Evolutionary conservation across 495 filamentous ascomycete genomes (phyloP), one percentile per base, ranked within the genome.

Genomic region (Darksidea phi): DNA sequence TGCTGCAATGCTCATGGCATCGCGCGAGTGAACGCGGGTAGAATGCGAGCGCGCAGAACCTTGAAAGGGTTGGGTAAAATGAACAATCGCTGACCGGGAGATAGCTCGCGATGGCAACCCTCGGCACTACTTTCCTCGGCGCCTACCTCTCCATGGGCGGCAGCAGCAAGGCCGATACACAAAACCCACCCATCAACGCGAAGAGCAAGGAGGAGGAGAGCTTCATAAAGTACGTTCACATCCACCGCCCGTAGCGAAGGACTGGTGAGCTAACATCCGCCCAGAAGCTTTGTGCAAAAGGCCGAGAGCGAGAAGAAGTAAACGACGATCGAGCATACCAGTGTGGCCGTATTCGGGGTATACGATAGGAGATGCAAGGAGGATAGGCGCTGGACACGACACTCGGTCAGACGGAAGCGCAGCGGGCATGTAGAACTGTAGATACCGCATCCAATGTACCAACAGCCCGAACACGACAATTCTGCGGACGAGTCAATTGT

Each of bases 161-260:
- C 66, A 77, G 81, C 68, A 83, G 83, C 75, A 84, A 85, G 76
- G 76, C 85, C 74, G 61, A 59, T 53, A 63, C 67, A 68, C 17
- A 74, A 73, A 74, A 82, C 59, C 93, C 93, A 57, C 88, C 90
- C 25, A 90, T 96, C 80, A 87, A 92, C 75, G 91, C 93, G 45
- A 78, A 79, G 59, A 92, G 85, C 78, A 87, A 90, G 72, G 93
- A 97, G 72, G 93, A 98, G 83, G 91, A 95, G 80, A 86, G 86
- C 68, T 98, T 97, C 79, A 94, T 98, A 81, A 90, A 95, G 93
- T 97, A 84, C 73, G 88, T 43, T 75, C 26, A 38, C 21, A 52
- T 5, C 24, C 37, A n/a, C 21, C 36, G 3, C 21, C 28, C n/a
- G n/a, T n/a, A n/a, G n/a, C n/a, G n/a, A n/a, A n/a, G n/a, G n/a